Base-by-base conservation (phyloP, 495 filamentous ascomycete species). In the Penicillium crystallinum region DNA sequence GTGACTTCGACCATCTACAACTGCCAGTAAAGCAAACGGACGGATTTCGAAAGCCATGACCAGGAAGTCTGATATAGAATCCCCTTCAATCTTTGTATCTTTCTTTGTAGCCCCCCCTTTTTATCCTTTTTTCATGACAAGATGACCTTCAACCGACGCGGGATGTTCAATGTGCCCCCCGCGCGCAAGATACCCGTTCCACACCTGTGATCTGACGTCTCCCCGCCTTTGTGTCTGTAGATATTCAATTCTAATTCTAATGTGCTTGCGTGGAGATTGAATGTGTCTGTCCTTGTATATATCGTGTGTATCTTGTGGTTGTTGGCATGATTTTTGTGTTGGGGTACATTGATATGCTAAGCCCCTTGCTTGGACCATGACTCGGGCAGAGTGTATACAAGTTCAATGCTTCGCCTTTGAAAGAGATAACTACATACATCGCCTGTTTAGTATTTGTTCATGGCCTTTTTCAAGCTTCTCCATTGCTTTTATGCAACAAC, bases 241-340 rank as follows among this genome's bases (percentile, higher is more conserved):
- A 69, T 66, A 70, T 50, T 38, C 69, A 70, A 70, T 71, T 65
- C 34, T 71, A 71, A 70, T 72, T 66, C 60, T 68, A 69, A 57
- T 57, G 58, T 65, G 60, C 55, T 57, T 41, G 52, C 30, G 53
- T 42, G 52, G 46, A 53, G 47, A 51, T 52, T 44, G 22, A 27
- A 4, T 1, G 3, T 27, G 7, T 39, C 23, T 46, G 42, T 33
- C 2, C 18, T 48, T 19, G n/a, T 29, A 25, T 29, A 30, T 40
- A 36, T 35, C 10, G 17, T 6, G 6, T 12, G 17, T 46, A 2
- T 46, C 19, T 36, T 22, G 23, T 7, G 23, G 23, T 27, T 27
- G 7, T 27, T n/a, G n/a, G n/a, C n/a, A n/a, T n/a, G n/a, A n/a
- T n/a, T n/a, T n/a, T n/a, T n/a, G n/a, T n/a, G n/a, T n/a, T n/a